These are phyloP conservation scores for Pascua guehoae DNA, from an alignment of 1,284 basidiomycete genomes.

Conservation along the genomic window DNA sequence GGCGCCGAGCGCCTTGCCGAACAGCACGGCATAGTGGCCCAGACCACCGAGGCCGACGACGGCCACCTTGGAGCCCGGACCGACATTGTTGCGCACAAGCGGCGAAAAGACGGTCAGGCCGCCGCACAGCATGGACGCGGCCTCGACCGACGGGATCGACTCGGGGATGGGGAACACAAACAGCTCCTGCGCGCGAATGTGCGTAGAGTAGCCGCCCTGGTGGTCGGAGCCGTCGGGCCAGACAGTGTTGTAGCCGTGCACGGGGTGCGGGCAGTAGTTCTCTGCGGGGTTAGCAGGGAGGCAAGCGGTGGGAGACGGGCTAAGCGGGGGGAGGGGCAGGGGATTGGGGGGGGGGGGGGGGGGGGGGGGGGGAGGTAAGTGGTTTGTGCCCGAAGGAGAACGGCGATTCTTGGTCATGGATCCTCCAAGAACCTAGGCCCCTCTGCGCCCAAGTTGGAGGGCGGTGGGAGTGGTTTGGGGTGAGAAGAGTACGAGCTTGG, in stretches of 20 bases:
- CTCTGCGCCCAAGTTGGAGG: too few species aligned
- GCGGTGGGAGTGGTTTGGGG: too few species aligned
- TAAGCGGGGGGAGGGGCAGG: not conserved
- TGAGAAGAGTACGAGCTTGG: too few species aligned
- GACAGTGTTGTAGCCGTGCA: conserved; percentile 48
- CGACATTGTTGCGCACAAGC: conserved; percentile 59
- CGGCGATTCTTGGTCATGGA: not conserved
- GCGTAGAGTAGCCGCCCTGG: conserved; percentile 61
- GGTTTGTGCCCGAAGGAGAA: too few species aligned
- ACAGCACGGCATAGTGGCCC: conserved; percentile 59
- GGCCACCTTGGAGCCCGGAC: conserved; percentile 64
- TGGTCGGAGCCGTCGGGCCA: conserved; percentile 57
- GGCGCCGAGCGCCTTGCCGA: conserved; percentile 59
- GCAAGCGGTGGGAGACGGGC: not conserved
- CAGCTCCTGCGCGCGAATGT: conserved; percentile 62
- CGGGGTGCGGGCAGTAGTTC: conserved; percentile 50
- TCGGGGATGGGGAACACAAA: conserved; percentile 70
- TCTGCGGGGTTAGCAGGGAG: conserved; percentile 24
- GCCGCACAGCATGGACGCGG: conserved; percentile 58
- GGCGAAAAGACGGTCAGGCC: conserved; percentile 67
- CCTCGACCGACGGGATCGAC: conserved; percentile 56
- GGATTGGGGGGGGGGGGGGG: not conserved
- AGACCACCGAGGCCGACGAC: conserved; percentile 64
- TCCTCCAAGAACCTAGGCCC: not conserved
- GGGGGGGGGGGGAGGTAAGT: not conserved